phyloP scores from a whole-genome alignment of 2,329 filamentous ascomycete genomes.

The Colletotrichum karsti region DNA sequence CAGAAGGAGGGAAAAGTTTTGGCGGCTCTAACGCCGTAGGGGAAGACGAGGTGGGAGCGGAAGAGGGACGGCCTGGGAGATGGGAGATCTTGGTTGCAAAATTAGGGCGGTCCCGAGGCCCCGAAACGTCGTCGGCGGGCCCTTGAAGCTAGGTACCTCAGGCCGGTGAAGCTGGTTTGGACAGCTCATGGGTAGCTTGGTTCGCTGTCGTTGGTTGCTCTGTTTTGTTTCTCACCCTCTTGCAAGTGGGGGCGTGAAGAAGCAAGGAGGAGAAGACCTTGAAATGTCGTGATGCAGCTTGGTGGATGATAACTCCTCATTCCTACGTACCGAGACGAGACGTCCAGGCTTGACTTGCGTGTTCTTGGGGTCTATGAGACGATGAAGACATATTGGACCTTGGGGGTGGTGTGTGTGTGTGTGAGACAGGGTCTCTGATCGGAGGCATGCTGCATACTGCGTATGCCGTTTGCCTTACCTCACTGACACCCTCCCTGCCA shows the following conservation, averaged over 20 bases:
- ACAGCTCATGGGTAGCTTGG: conserved; percentile 16
- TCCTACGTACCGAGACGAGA: neutral
- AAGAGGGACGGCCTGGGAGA: conserved; percentile 13
- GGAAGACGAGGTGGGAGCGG: neutral
- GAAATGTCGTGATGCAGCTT: neutral
- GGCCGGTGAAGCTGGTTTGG: neutral
- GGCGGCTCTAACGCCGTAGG: conserved; percentile 3
- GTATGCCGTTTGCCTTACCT: conserved; percentile 14
- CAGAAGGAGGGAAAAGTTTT: conserved; percentile 12
- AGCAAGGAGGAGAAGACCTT: neutral
- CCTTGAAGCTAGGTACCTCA: conserved; percentile 19
- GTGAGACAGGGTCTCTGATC: conserved; percentile 9
- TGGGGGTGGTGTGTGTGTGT: too few species aligned
- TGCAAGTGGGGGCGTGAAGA: neutral
- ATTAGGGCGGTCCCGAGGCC: conserved; percentile 19
- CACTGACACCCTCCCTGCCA: neutral
- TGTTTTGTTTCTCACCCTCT: too few species aligned
- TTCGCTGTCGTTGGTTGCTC: conserved; percentile 8
- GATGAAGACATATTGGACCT: conserved; percentile 7
- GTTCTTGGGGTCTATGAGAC: neutral
- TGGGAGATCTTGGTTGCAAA: conserved; percentile 23
- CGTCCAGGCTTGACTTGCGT: neutral
- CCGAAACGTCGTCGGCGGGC: conserved; percentile 24
- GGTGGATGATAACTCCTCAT: neutral
- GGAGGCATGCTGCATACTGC: conserved; percentile 24